Evolutionary conservation across 2,329 filamentous ascomycete genomes (phyloP), one percentile per base, ranked within the genome.

Genomic region (Calonectria pseudoreteaudii): DNA sequence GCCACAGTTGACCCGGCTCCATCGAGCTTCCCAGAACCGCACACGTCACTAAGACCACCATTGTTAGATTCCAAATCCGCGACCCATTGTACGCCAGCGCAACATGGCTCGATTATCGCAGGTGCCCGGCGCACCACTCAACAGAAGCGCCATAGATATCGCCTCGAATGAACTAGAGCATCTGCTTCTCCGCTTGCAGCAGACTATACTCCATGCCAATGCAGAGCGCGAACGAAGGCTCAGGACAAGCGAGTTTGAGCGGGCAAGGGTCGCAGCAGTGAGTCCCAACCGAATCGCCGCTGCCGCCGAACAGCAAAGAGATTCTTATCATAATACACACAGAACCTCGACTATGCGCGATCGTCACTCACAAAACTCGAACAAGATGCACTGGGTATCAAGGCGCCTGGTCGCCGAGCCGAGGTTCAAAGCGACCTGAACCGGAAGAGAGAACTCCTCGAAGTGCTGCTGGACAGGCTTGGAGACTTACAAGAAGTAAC

Each of bases 281-380:
- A 88, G 89, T 79, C 87, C 89, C 36, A 26, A 0, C 16, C 11
- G 13, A 23, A 10, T 23, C 8, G n/a, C 9, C 13, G 11, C 30
- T 28, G 58, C 52, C 38, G 26, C 28, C 14, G 36, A 13, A 58
- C 6, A 10, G 5, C 10, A 13, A 23, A 9, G 6, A 28, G 3
- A 28, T 4, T 31, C 67, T 81, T 65, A 80, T 7, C 26, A 3
- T 53, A 5, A 16, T 6, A n/a, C 2, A 18, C 18, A 20, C 75
- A 94, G 91, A 96, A 95, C 80, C 87, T 96, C 74, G 90, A 94
- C 77, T 91, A 94, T 82, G 94, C 94, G 26, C 91, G 92, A 50
- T 89, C 88, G 0, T 88, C 94, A 36, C 90, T 96, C 70, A 89
- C 93, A 26, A 92, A 89, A 73, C 89, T 95, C 52, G 94, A 95